phyloP scores from a whole-genome alignment of 2,329 filamentous ascomycete genomes.

The Fusarium cicatricum region DNA sequence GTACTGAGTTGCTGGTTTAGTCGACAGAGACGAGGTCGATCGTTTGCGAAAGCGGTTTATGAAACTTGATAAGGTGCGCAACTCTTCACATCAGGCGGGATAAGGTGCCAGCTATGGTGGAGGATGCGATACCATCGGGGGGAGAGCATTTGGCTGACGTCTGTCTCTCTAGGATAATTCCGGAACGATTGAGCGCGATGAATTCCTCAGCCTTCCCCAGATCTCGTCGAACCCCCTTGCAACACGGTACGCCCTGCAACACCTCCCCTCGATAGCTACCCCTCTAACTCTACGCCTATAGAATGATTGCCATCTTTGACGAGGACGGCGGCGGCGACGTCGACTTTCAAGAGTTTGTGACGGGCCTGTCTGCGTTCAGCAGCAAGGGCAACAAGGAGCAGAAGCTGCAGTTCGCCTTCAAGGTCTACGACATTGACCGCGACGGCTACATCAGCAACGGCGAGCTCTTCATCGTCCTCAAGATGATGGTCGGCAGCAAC shows the following conservation, averaged over 20 bases:
- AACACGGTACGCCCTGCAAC: constrained; percentile 71
- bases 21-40: constrained; percentile 97
- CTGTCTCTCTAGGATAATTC: constrained; percentile 79
- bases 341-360: constrained; percentile 98
- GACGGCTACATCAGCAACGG: constrained; percentile 99
- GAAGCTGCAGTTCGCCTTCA: constrained; percentile 97
- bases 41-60: constrained; percentile 96
- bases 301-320: constrained; percentile 99
- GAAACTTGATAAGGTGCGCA: constrained; percentile 93
- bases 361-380: constrained; percentile 92
- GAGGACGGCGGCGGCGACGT: constrained; percentile 98
- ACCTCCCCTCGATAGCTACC: background rate
- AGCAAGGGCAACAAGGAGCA: constrained; percentile 99
- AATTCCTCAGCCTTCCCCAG: constrained; percentile 96
- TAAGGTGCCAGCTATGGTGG: background rate
- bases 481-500: constrained; percentile 99
- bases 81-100: constrained; percentile 7
- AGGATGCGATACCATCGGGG: background rate
- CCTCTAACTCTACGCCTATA: constrained; percentile 47
- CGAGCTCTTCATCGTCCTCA: constrained; percentile 98
- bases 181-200: constrained; percentile 97
- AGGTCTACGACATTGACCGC: constrained; percentile 99
- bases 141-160: constrained; percentile 6
- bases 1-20: constrained; percentile 55
- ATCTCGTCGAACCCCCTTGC: constrained; percentile 98